phyloP scores from a whole-genome alignment of 305 asterid genomes.

The Fraxinus velutina region DNA sequence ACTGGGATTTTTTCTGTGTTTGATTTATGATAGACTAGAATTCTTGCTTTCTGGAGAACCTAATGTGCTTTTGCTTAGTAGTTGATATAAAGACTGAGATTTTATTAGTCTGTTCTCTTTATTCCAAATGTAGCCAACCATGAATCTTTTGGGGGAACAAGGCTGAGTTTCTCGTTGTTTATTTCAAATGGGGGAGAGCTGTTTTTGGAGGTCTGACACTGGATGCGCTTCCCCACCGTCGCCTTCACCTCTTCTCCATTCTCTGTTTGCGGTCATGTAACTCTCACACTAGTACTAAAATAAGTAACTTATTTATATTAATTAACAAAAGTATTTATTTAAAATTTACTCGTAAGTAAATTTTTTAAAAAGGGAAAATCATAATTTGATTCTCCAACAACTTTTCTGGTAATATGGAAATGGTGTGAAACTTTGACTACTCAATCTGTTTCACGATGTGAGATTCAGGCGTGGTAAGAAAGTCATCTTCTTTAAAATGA shows the following conservation, averaged over 20 bases:
- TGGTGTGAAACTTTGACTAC: not conserved
- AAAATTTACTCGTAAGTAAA: too few species aligned
- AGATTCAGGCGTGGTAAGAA: not conserved
- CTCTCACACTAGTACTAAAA: not conserved
- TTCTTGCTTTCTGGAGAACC: not conserved
- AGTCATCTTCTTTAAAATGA: not conserved
- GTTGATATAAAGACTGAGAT: not conserved
- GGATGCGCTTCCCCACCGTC: not conserved
- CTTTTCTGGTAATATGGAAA: too few species aligned
- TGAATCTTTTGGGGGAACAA: not conserved
- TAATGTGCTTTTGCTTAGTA: not conserved
- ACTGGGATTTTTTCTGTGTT: conserved; percentile 23
- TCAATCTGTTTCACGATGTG: not conserved
- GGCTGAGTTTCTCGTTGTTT: not conserved
- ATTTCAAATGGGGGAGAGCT: not conserved
- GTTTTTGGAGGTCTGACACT: not conserved
- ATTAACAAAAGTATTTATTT: too few species aligned
- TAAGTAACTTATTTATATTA: too few species aligned
- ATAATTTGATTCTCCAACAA: too few species aligned
- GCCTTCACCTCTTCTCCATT: not conserved
- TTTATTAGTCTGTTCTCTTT: not conserved
- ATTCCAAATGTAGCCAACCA: not conserved
- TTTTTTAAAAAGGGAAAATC: too few species aligned
- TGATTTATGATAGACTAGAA: conserved; percentile 23
- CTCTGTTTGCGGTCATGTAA: not conserved